Conservation (phyloP, 345 rosid genomes). For the Camelina sativa region DNA sequence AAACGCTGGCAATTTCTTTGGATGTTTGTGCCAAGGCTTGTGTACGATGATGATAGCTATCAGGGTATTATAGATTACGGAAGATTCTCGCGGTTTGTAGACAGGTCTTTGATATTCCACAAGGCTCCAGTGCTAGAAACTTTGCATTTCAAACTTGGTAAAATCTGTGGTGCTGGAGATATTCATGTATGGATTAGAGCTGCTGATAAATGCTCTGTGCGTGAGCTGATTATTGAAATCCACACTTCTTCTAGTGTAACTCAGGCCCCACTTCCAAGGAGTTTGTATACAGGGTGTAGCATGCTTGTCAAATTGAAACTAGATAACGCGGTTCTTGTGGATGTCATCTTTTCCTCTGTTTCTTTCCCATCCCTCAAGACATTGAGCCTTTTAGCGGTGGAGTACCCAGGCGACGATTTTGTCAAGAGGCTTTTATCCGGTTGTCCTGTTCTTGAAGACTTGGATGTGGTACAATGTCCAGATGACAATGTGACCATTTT, state of each 20-base stretch:
- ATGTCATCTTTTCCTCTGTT: not conserved
- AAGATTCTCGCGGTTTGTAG: slow-evolving; percentile 4
- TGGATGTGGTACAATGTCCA: not conserved
- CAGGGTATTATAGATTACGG: not conserved
- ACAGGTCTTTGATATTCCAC: not conserved
- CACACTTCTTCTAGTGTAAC: too few species aligned
- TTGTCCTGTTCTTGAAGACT: slow-evolving; percentile 10
- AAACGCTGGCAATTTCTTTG: slow-evolving; percentile 11
- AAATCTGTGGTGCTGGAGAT: not conserved
- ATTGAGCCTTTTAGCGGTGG: not conserved
- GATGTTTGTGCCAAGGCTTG: slow-evolving; percentile 12
- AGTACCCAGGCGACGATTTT: not conserved
- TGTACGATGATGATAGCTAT: slow-evolving; percentile 11
- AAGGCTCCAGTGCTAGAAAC: not conserved
- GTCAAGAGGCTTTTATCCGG: not conserved
- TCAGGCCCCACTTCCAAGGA: not conserved
- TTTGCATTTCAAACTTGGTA: slow-evolving; percentile 11
- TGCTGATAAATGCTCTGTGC: not conserved
- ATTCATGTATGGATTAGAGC: not conserved
- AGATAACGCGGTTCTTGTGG: not conserved
- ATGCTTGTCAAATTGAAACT: slow-evolving; percentile 15
- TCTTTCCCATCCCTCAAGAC: slow-evolving; percentile 24
- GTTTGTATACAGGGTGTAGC: not conserved
- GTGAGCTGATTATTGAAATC: not conserved
- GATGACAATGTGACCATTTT: slow-evolving; percentile 7